A percentile compares a stretch with the other conserved stretches of the same genome.
phyloP scores from a whole-genome alignment of 208 protist species.

The Tritrichomonas foetus region DNA sequence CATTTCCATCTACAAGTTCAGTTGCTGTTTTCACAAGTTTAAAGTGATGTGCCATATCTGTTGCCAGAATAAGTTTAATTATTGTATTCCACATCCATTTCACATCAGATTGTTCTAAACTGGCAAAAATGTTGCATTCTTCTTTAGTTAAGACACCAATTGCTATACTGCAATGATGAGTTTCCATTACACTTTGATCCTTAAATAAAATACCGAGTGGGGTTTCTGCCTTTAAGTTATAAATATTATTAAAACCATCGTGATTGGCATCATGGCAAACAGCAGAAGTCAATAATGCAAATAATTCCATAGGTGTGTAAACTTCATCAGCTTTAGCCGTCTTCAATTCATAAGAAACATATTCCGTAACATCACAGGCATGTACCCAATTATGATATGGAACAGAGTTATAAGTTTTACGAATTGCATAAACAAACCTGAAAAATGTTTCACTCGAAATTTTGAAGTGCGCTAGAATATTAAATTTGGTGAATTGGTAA shows the following conservation, averaged over 20 bases:
- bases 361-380: constrained; percentile 64
- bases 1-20: not conserved
- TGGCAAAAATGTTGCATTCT: constrained; percentile 50
- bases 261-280: constrained; percentile 89
- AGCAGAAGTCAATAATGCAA: constrained; percentile 76
- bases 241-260: constrained; percentile 88
- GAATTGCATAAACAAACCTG: constrained; percentile 38
- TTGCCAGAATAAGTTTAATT: constrained; percentile 58
- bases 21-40: constrained; percentile 28
- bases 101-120: constrained; percentile 47
- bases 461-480: constrained; percentile 39
- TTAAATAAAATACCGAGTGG: constrained; percentile 71
- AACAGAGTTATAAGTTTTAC: constrained; percentile 46
- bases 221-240: constrained; percentile 76
- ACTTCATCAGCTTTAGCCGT: constrained; percentile 60
- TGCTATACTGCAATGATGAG: constrained; percentile 56
- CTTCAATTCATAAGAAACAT: constrained; percentile 53
- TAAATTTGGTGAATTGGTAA: constrained; percentile 43
- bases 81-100: constrained; percentile 50
- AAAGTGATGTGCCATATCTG: constrained; percentile 61
- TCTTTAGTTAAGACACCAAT: constrained; percentile 45
- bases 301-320: constrained; percentile 65
- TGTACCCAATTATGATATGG: constrained; percentile 70
- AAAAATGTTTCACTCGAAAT: constrained; percentile 6
- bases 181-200: constrained; percentile 61